Base-by-base conservation (phyloP, 176 grass and related monocot genomes). In the Musa schizocarpa region DNA sequence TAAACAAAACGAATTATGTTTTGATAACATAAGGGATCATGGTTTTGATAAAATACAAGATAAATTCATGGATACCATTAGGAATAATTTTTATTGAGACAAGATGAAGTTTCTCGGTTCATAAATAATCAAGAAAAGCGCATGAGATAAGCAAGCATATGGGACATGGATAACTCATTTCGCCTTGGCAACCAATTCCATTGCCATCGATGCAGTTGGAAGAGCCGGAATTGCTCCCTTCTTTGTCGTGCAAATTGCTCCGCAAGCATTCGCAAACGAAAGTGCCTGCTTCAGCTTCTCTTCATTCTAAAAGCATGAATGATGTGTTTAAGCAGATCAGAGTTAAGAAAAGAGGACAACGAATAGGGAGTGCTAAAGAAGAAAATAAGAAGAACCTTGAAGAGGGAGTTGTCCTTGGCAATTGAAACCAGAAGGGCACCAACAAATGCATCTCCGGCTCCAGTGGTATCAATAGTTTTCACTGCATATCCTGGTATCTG, bases 141-240 rank as follows among this genome's bases (percentile, higher is more conserved):
- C 34, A 43, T 43, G 34, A 43, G 34, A 43, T 5, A 34, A 34
- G 29, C 29, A 34, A 43, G 34, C 34, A 5, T 43, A 62, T 62
- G 58, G 58, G 14, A 62, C 9, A 20, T 8, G 58, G 17, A 62
- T 8, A 20, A 2, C 13, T 58, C 68, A 88, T 56, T 90, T 90
- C 48, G 51, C 77, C 53, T 83, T 90, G 75, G 29, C 65, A 50
- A 90, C 50, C 74, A 97, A 79, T 13, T 90, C 83, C 52, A 57
- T 55, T 0, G 87, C 87, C 50, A 68, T 59, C 49, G 79, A 81
- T 1, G 76, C 13, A 8, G 90, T 92, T 20, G 90, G 93, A 50
- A 97, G 87, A 4, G 93, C 93, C 2, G 88, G 93, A 67, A 97
- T 97, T 69, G 88, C 93, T 8, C 93, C 93, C 83, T 97, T 97